A percentile compares a stretch with the other conserved stretches of the same genome.
phyloP scores from a whole-genome alignment of 1,284 basidiomycete species.

The Ceratobasidium sp. region DNA sequence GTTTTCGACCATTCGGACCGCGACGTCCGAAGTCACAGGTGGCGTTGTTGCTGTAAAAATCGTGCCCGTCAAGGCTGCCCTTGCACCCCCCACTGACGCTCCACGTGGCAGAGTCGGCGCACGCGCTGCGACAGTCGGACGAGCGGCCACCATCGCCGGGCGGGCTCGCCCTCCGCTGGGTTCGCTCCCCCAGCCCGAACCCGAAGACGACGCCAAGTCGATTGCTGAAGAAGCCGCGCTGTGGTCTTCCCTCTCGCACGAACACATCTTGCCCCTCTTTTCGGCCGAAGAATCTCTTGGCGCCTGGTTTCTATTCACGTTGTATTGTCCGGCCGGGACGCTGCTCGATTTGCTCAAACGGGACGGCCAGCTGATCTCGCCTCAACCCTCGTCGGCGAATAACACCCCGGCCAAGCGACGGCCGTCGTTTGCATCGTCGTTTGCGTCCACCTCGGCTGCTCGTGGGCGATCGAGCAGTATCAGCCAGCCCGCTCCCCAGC shows the following conservation, averaged over 20 bases:
- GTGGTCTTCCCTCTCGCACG: conserved; percentile 84
- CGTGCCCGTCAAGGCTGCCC: conserved; percentile 68
- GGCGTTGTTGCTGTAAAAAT: conserved; percentile 88
- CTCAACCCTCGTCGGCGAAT: neutral
- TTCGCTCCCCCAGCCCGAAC: conserved; percentile 61
- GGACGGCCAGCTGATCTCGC: conserved; percentile 62
- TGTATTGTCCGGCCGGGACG: conserved; percentile 86
- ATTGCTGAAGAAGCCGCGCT: conserved; percentile 81
- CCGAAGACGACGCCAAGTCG: conserved; percentile 19
- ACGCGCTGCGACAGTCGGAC: conserved; percentile 37
- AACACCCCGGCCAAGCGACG: conserved; percentile 30
- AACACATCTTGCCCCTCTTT: conserved; percentile 87
- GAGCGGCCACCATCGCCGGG: conserved; percentile 52
- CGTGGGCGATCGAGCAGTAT: conserved; percentile 30
- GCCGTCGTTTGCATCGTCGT: conserved; percentile 29
- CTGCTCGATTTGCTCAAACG: conserved; percentile 87
- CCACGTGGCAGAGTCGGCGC: conserved; percentile 45
- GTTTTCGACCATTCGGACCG: conserved; percentile 88
- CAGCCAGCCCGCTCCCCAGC: conserved; percentile 65
- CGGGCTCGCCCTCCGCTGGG: conserved; percentile 58
- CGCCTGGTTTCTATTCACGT: conserved; percentile 87
- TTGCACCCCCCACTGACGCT: conserved; percentile 62
- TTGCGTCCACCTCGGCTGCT: neutral
- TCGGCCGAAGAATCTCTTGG: conserved; percentile 73
- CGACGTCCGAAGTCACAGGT: conserved; percentile 67